Conservation (phyloP, 129 eudicot species). For the Erigeron canadensis region DNA sequence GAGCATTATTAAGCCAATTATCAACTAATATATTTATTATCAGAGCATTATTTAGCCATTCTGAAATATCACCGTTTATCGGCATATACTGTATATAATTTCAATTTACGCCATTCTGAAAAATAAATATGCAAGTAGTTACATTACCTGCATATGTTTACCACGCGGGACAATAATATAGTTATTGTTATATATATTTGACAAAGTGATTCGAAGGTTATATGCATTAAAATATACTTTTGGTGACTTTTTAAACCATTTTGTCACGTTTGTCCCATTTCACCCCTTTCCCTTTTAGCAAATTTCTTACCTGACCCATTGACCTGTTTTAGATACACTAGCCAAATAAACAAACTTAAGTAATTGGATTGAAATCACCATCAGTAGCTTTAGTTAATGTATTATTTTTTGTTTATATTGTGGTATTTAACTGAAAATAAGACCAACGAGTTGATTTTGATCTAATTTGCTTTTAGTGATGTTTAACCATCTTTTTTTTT, state of each 20-base stretch:
- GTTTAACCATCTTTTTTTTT: slow-evolving; percentile 1
- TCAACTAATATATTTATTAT: too few relatives aligned
- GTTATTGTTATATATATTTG: neutral
- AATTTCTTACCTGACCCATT: neutral
- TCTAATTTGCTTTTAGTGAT: neutral
- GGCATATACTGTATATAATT: too few relatives aligned
- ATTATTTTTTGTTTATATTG: neutral
- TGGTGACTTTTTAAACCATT: neutral
- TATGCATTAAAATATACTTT: neutral
- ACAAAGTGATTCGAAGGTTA: neutral
- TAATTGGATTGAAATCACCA: neutral
- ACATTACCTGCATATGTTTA: too few relatives aligned
- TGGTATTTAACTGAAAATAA: neutral
- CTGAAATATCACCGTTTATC: too few relatives aligned
- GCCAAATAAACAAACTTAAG: neutral
- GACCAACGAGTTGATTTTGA: neutral
- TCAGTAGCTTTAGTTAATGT: neutral
- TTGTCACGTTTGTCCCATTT: neutral
- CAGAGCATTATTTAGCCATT: too few relatives aligned
- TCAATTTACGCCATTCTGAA: too few relatives aligned
- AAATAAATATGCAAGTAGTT: too few relatives aligned
- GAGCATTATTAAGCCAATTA: too few relatives aligned
- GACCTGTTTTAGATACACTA: neutral
- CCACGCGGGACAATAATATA: too few relatives aligned
- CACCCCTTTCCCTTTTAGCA: neutral